Conservation (phyloP, 2,329 filamentous ascomycete species). For the Ophiostoma ulmi region DNA sequence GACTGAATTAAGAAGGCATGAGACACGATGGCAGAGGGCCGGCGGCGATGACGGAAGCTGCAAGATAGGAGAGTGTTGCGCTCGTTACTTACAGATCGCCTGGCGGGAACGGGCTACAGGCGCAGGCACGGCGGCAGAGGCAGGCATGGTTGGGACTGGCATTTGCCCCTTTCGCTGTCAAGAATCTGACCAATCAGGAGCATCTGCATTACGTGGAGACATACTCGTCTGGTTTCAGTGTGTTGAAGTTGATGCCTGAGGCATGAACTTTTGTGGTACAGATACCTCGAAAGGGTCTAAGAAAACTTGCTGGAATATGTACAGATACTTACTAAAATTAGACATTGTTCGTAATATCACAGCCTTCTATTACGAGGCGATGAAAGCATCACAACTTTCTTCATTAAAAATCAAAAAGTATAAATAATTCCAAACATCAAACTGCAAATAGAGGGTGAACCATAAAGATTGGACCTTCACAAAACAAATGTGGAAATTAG, state of each 20-base stretch:
- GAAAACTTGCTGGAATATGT: not conserved
- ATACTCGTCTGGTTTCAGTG: not conserved
- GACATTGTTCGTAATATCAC: not conserved
- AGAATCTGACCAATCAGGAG: constrained; percentile 17
- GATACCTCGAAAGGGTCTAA: not conserved
- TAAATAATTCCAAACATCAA: no score
- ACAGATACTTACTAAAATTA: not conserved
- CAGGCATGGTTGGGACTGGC: not conserved
- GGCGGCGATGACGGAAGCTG: constrained; percentile 12
- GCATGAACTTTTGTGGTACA: not conserved
- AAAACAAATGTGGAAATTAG: no score
- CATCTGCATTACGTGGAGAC: constrained; percentile 22
- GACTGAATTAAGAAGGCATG: not conserved
- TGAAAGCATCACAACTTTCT: not conserved
- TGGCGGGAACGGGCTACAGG: not conserved
- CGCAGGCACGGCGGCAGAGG: not conserved
- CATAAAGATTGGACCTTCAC: no score
- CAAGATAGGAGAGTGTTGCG: not conserved
- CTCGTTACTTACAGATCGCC: constrained; percentile 14
- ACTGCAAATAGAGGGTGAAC: not conserved
- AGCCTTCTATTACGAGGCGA: not conserved
- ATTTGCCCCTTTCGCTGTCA: not conserved
- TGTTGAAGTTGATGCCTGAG: not conserved
- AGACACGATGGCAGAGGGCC: not conserved
- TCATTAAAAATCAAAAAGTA: not conserved